phyloP scores from a whole-genome alignment of 805 yeast genomes.

The Kuraishia molischiana region DNA sequence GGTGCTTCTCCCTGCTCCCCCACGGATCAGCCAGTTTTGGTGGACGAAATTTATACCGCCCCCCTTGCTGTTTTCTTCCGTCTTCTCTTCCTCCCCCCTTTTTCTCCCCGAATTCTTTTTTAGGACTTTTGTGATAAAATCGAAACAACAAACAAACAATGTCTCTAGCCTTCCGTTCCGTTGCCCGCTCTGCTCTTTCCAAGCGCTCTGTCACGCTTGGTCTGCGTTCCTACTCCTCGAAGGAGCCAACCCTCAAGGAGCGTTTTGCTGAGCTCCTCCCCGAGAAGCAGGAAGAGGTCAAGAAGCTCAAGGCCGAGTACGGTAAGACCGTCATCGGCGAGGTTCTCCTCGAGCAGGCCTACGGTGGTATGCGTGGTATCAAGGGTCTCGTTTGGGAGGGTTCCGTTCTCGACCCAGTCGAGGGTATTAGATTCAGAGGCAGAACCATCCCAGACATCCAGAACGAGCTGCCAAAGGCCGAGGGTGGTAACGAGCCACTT shows the following conservation, averaged over 20 bases:
- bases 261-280: constrained; percentile 91
- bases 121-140: not conserved
- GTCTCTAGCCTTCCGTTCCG: constrained; percentile 15
- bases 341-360: constrained; percentile 68
- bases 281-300: constrained; percentile 84
- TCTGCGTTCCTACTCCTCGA: constrained; percentile 26
- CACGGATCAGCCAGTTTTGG: no score
- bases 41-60: no score
- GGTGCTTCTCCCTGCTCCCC: no score
- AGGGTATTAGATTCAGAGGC: constrained; percentile 84
- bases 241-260: constrained; percentile 69
- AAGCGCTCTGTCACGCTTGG: constrained; percentile 11
- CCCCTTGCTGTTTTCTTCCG: not conserved
- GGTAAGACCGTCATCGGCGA: constrained; percentile 80
- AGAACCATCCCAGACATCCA: constrained; percentile 74
- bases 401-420: constrained; percentile 74
- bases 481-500: constrained; percentile 51
- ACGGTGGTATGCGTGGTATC: constrained; percentile 89
- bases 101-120: not conserved
- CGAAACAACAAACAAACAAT: not conserved
- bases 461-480: constrained; percentile 64
- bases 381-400: constrained; percentile 86
- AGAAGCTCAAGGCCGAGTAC: constrained; percentile 80
- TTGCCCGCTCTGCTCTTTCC: constrained; percentile 16
- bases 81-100: not conserved